Evolutionary conservation across 257 asterid genomes (phyloP).

Genomic region (Oldenlandia corymbosa): DNA sequence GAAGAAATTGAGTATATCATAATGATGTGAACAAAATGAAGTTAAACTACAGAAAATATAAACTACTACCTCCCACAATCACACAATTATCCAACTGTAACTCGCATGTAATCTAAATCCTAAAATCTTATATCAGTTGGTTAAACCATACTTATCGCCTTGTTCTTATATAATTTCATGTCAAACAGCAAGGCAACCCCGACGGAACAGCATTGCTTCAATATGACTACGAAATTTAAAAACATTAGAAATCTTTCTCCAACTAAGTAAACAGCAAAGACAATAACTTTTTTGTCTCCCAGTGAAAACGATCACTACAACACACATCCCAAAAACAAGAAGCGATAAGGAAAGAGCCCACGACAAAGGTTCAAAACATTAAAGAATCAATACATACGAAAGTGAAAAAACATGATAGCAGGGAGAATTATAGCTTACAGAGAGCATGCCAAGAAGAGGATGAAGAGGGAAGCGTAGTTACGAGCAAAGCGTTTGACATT

Average conservation of each 20-base stretch:
- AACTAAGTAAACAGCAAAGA: not conserved
- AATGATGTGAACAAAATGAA: not conserved
- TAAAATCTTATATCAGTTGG: too few relatives aligned
- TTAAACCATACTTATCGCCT: too few relatives aligned
- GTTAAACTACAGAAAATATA: not conserved
- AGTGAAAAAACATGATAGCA: not conserved
- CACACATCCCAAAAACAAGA: not conserved
- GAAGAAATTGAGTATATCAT: not conserved
- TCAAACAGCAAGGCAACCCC: not conserved
- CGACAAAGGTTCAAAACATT: not conserved
- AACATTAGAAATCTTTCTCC: not conserved
- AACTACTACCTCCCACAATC: not conserved
- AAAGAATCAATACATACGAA: not conserved
- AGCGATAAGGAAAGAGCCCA: not conserved
- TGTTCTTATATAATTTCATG: not conserved
- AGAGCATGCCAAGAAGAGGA: conserved; percentile 74
- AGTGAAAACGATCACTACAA: not conserved
- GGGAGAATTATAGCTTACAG: conserved; percentile 35
- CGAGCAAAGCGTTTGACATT: conserved; percentile 85
- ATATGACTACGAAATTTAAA: not conserved
- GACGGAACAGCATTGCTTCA: too few relatives aligned
- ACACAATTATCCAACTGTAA: not conserved
- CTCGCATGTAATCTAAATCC: too few relatives aligned
- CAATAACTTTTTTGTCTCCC: not conserved
- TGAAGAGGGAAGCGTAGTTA: conserved; percentile 64